Percentiles rank a stretch among this genome's conserved stretches.
phyloP scores from a whole-genome alignment of 169 alveolate species.

The Plasmodium knowlesi region DNA sequence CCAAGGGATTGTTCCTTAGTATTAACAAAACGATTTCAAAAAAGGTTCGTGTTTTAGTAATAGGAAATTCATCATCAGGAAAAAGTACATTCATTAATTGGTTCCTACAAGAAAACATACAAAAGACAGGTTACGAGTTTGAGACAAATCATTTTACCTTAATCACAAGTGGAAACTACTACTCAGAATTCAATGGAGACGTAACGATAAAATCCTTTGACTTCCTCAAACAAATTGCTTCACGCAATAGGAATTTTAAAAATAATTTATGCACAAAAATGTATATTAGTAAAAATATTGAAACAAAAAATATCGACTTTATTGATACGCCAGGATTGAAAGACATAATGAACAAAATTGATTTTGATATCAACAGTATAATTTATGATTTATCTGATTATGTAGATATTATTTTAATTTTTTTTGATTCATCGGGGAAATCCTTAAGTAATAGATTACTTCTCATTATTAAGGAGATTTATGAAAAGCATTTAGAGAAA shows the following conservation, averaged over 20 bases:
- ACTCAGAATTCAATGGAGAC: conserved; percentile 78
- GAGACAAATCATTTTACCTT: conserved; percentile 85
- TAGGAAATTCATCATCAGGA: conserved; percentile 88
- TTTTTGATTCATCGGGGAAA: conserved; percentile 86
- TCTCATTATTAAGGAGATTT: conserved; percentile 73
- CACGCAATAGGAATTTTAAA: conserved; percentile 75
- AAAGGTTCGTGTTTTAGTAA: conserved; percentile 79
- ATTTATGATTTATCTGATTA: conserved; percentile 78
- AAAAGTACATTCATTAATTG: conserved; percentile 87
- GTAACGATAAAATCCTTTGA: conserved; percentile 82
- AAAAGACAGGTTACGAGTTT: conserved; percentile 84
- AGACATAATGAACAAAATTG: conserved; percentile 82
- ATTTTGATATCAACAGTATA: conserved; percentile 81
- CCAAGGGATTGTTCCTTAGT: conserved; percentile 12
- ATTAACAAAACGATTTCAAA: conserved; percentile 44
- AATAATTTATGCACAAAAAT: conserved; percentile 78
- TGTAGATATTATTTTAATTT: conserved; percentile 83
- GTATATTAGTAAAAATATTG: conserved; percentile 43
- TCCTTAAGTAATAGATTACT: conserved; percentile 82
- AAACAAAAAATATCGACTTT: conserved; percentile 76
- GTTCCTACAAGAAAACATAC: conserved; percentile 82
- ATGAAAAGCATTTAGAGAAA: conserved; percentile 76
- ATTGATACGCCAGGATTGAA: conserved; percentile 89
- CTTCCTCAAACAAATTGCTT: conserved; percentile 76
- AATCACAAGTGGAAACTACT: conserved; percentile 79